phyloP scores from a whole-genome alignment of 2,329 filamentous ascomycete genomes.

The Ilyonectria destructans region DNA sequence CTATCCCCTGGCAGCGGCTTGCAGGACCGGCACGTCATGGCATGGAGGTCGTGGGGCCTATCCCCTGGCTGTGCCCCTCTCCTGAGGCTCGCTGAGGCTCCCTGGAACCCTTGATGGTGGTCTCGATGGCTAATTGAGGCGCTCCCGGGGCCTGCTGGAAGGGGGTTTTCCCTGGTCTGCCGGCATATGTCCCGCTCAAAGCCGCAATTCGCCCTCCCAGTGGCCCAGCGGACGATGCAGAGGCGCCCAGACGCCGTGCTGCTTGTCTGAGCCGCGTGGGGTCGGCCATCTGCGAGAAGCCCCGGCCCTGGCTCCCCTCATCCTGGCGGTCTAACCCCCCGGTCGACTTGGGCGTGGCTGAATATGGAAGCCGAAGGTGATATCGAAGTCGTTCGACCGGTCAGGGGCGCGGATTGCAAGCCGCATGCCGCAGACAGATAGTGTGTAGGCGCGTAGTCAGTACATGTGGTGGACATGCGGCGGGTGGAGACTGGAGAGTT shows the following conservation, averaged over 20 bases:
- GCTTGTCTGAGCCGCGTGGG: constrained; percentile 40
- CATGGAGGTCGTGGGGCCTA: constrained; percentile 17
- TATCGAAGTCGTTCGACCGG: constrained; percentile 29
- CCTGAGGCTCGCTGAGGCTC: constrained; percentile 1
- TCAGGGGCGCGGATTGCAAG: constrained; percentile 22
- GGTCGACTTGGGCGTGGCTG: constrained; percentile 19
- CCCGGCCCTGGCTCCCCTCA: constrained; percentile 24
- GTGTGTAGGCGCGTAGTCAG: constrained; percentile 31
- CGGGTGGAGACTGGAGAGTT: constrained; percentile 10
- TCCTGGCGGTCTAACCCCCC: constrained; percentile 22
- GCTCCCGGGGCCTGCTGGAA: constrained; percentile 12
- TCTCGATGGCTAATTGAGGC: constrained; percentile 24
- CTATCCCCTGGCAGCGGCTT: constrained; percentile 45
- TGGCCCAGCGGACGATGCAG: constrained; percentile 11
- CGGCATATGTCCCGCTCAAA: constrained; percentile 24
- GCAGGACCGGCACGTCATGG: constrained; percentile 48
- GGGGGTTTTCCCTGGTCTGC: constrained; percentile 7
- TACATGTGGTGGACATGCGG: constrained; percentile 36
- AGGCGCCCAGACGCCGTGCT: constrained; percentile 31
- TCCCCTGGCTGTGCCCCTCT: constrained; percentile 1
- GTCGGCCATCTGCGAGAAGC: constrained; percentile 33
- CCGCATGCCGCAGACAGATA: constrained; percentile 31
- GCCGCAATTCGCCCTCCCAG: constrained; percentile 8
- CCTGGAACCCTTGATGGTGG: neutral
- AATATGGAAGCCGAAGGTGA: constrained; percentile 21